Conservation (phyloP, 768 basidiomycete genomes). For the Pleurotus tuoliensis region DNA sequence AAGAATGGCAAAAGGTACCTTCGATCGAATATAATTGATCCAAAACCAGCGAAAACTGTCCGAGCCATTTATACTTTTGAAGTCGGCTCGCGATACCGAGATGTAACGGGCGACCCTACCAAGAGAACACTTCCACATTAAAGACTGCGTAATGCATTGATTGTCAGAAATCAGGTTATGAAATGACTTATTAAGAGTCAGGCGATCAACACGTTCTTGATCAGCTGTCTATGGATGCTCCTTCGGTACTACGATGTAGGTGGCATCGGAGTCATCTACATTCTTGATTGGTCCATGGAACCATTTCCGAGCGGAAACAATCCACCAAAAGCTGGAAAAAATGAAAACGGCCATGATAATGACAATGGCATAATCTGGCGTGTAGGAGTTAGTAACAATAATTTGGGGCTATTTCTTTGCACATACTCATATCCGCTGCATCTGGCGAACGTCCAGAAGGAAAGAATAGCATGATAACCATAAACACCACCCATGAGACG, state of each 20-base stretch:
- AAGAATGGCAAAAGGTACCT: too few species aligned
- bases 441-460: slow-evolving; percentile 37
- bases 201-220: neutral
- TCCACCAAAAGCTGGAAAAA: slow-evolving; percentile 62
- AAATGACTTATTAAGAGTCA: too few species aligned
- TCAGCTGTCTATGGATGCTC: neutral
- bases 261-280: slow-evolving; percentile 25
- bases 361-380: slow-evolving; percentile 63
- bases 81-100: neutral
- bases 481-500: slow-evolving; percentile 64
- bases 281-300: slow-evolving; percentile 64
- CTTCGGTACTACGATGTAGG: slow-evolving; percentile 2
- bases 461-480: slow-evolving; percentile 56
- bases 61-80: too few species aligned
- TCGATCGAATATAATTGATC: too few species aligned
- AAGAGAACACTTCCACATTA: neutral
- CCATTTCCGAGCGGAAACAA: slow-evolving; percentile 66
- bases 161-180: neutral
- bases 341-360: slow-evolving; percentile 62
- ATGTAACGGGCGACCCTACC: neutral
- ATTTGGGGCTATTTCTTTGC: slow-evolving; percentile 2
- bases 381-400: neutral
- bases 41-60: too few species aligned
- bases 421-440: slow-evolving; percentile 54
- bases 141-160: too few species aligned